Percentiles rank a stretch among this genome's conserved stretches.
Evolutionary conservation across 768 basidiomycete genomes (phyloP).

Genomic region (Tylopilus vinaceipallidus): DNA sequence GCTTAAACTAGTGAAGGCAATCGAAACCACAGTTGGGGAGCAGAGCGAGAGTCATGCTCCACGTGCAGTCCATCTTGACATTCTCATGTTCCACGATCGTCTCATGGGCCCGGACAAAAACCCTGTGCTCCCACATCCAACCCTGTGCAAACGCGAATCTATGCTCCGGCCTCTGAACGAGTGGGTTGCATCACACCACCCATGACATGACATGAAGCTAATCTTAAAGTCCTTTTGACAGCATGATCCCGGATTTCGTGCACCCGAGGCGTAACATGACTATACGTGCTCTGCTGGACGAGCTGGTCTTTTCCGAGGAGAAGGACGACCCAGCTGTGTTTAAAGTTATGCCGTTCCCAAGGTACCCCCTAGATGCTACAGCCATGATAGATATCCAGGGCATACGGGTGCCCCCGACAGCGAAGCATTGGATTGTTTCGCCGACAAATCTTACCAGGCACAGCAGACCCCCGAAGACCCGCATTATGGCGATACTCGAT

Average conservation of each 20-base stretch:
- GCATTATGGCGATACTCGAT: constrained; percentile 91
- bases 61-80: constrained; percentile 85
- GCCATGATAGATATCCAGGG: constrained; percentile 2
- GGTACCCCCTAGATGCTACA: constrained; percentile 38
- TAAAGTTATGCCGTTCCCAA: constrained; percentile 76
- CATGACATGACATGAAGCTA: background rate
- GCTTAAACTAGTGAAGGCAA: constrained; percentile 62
- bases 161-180: constrained; percentile 86
- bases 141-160: constrained; percentile 84
- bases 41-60: constrained; percentile 84
- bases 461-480: constrained; percentile 41
- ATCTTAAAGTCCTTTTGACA: constrained; percentile 37
- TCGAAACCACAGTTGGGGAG: constrained; percentile 79
- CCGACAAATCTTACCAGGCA: constrained; percentile 16
- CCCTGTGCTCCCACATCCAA: constrained; percentile 90
- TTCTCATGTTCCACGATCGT: constrained; percentile 67
- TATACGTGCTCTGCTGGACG: constrained; percentile 44
- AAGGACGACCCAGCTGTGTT: constrained; percentile 49
- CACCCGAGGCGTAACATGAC: constrained; percentile 60
- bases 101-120: too few relatives aligned
- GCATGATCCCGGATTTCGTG: constrained; percentile 74
- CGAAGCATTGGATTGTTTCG: constrained; percentile 23
- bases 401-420: constrained; percentile 19
- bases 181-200: constrained; percentile 41
- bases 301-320: constrained; percentile 34